These are phyloP conservation scores for Saccharomycopsis phalli DNA, from an alignment of 1,139 yeast species.

Conservation along the genomic window DNA sequence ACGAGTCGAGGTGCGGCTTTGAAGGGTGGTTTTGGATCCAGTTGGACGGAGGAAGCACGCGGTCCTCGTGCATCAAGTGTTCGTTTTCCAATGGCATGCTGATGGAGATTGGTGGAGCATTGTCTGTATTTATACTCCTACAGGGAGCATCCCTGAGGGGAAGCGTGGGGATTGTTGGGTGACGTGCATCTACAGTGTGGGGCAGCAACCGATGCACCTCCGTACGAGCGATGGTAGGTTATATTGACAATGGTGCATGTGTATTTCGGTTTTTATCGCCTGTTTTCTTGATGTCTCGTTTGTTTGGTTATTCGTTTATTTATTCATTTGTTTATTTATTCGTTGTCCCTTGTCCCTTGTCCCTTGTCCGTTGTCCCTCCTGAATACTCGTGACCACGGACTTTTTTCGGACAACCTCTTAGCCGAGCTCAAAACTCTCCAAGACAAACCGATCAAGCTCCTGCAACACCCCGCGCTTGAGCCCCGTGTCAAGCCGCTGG, in stretches of 20 bases:
- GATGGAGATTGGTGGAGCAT: neutral
- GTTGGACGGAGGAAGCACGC: slow-evolving; percentile 15
- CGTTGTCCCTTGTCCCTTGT: too few relatives aligned
- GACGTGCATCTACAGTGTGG: neutral
- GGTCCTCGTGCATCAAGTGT: slow-evolving; percentile 20
- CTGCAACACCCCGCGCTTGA: slow-evolving; percentile 7
- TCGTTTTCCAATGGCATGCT: slow-evolving; percentile 16
- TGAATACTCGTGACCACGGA: neutral
- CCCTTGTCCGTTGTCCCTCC: too few relatives aligned
- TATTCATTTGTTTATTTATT: too few relatives aligned
- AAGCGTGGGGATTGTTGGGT: neutral
- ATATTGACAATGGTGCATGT: too few relatives aligned
- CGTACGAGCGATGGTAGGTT: too few relatives aligned
- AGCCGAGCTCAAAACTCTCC: slow-evolving; percentile 18
- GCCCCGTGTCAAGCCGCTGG: slow-evolving; percentile 8
- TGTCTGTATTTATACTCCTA: neutral
- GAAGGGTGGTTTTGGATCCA: slow-evolving; percentile 19
- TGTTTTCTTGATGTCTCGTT: too few relatives aligned
- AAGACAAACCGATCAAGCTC: slow-evolving; percentile 12
- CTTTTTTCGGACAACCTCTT: too few relatives aligned
- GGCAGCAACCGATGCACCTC: too few relatives aligned
- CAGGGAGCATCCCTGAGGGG: neutral
- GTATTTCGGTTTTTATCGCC: too few relatives aligned
- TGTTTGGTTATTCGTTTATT: too few relatives aligned
- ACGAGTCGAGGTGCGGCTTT: slow-evolving; percentile 14